A percentile compares a stretch with the other conserved stretches of the same genome.
These are phyloP conservation scores for Huntiella abstrusa DNA, from an alignment of 2,329 filamentous ascomycete genomes.

Conservation along the genomic window DNA sequence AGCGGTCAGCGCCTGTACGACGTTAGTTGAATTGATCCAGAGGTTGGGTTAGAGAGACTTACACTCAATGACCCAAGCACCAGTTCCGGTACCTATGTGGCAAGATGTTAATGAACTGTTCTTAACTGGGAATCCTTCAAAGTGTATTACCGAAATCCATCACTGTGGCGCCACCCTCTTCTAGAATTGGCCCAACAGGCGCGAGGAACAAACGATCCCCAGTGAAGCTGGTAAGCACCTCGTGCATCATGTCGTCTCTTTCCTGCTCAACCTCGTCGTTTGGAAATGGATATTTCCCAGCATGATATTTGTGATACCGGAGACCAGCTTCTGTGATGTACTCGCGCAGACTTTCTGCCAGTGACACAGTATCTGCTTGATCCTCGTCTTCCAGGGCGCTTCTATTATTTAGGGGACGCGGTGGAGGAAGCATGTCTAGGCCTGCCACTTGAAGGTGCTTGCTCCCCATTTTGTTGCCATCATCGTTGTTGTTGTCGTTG, in stretches of 20 bases:
- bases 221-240: constrained; percentile 18
- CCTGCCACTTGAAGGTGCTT: too few species aligned
- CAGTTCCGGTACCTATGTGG: constrained; percentile 29
- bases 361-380: constrained; percentile 19
- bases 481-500: too few species aligned
- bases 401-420: too few species aligned
- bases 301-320: constrained; percentile 25
- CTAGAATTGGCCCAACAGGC: constrained; percentile 22
- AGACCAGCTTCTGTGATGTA: constrained; percentile 24
- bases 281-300: constrained; percentile 24
- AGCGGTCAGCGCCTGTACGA: constrained; percentile 27
- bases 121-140: constrained; percentile 14
- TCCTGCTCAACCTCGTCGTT: constrained; percentile 26
- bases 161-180: constrained; percentile 21
- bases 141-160: constrained; percentile 26
- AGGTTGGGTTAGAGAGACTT: constrained; percentile 15
- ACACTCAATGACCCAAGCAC: constrained; percentile 32
- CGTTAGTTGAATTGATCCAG: constrained; percentile 33
- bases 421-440: too few species aligned
- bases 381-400: background rate
- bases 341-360: constrained; percentile 25
- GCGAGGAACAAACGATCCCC: constrained; percentile 25
- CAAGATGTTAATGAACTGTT: constrained; percentile 20
- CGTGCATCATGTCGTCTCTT: constrained; percentile 24
- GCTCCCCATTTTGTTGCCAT: too few species aligned